A percentile compares a stretch with the other conserved stretches of the same genome.
Evolutionary conservation across 139 green algal genomes (phyloP).

Genomic region (Chlorella sp.): DNA sequence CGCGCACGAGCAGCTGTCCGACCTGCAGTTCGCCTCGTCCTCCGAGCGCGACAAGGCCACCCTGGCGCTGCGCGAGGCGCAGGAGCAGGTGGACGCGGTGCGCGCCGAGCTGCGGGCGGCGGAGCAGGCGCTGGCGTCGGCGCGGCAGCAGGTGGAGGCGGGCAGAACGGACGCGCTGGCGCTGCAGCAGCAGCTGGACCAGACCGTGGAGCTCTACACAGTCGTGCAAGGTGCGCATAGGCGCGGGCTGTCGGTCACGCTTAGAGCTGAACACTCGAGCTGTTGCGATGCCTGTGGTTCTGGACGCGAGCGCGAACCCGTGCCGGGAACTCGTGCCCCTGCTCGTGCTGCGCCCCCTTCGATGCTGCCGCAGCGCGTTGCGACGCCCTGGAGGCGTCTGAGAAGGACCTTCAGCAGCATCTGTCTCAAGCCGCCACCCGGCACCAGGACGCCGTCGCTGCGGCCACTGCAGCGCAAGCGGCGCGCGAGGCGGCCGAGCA

Average conservation of each 20-base stretch:
- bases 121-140: neutral
- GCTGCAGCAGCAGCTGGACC: constrained; percentile 15
- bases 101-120: neutral
- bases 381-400: neutral
- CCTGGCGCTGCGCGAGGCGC: neutral
- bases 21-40: constrained; percentile 27
- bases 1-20: constrained; percentile 32
- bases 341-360: neutral
- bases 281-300: no score
- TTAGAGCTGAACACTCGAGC: no score
- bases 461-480: neutral
- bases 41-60: neutral
- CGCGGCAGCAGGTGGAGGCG: neutral
- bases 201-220: constrained; percentile 16
- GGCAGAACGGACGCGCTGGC: neutral
- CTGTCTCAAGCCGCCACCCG: no score
- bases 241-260: no score
- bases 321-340: no score
- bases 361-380: neutral
- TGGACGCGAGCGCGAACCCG: no score
- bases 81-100: constrained; percentile 6
- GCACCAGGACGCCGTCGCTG: neutral
- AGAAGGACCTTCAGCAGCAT: neutral
- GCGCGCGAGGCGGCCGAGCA: neutral
- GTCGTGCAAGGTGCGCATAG: constrained; percentile 7